These are phyloP conservation scores for Diaporthe vaccinii DNA, from an alignment of 2,329 filamentous ascomycete genomes.

Conservation along the genomic window DNA sequence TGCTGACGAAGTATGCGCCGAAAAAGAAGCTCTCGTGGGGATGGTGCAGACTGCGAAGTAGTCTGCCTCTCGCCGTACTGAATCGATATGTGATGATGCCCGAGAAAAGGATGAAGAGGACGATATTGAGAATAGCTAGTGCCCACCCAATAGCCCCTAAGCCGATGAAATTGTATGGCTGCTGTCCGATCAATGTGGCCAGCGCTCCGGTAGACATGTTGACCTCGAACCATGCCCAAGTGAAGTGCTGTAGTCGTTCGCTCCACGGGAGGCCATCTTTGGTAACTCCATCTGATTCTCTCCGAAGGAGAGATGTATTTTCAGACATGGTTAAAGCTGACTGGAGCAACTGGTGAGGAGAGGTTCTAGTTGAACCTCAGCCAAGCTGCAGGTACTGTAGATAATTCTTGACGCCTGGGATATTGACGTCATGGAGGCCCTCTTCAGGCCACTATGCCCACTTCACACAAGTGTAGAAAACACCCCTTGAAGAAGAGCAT, in stretches of 20 bases:
- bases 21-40: slow-evolving; percentile 77
- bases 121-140: slow-evolving; percentile 64
- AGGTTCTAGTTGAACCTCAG: not conserved
- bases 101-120: slow-evolving; percentile 63
- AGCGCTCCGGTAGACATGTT: slow-evolving; percentile 53
- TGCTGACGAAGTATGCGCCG: slow-evolving; percentile 72
- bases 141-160: slow-evolving; percentile 61
- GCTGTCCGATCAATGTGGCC: slow-evolving; percentile 47
- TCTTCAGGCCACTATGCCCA: not conserved
- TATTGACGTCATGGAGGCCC: not conserved
- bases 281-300: not conserved
- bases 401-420: not conserved
- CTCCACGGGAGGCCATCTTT: slow-evolving; percentile 20
- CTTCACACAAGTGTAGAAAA: not conserved
- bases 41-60: slow-evolving; percentile 71
- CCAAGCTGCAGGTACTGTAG: not conserved
- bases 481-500: not conserved
- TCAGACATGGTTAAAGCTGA: not conserved
- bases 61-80: slow-evolving; percentile 68
- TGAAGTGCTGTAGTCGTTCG: slow-evolving; percentile 26
- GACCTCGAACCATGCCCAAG: slow-evolving; percentile 51
- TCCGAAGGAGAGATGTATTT: not conserved
- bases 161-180: slow-evolving; percentile 61
- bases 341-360: not conserved
- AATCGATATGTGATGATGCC: slow-evolving; percentile 70